Base-by-base conservation (phyloP, 306 rosid species). In the Mucuna pruriens region DNA sequence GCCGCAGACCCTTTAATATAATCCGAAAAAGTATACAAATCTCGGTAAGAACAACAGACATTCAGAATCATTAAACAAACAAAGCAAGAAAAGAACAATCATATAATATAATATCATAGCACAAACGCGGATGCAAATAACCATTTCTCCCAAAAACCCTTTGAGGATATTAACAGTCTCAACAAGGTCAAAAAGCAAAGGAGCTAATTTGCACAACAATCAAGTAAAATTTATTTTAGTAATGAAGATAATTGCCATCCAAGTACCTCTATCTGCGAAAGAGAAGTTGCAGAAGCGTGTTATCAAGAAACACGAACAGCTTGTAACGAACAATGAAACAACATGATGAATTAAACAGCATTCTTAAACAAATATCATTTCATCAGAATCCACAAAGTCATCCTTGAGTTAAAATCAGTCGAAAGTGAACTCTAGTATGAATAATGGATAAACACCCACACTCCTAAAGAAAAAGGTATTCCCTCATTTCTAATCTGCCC, bases 1-100 rank as follows among this genome's bases (percentile, higher is more conserved):
- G 84, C 67, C 3, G 80, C 40, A 5, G 90, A 74, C 42, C 90
- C 97, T 91, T 82, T 57, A 67, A 78, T 15, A 25, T 33, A 72
- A 70, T 71, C 33, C 31, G 10, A 80, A 80, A 57, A 58, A 68
- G 39, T 19, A 26, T 26, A 33, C 76, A 60, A 31, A 29, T 19
- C 48, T 20, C 69, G 9, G 33, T 52, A 15, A 61, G 64, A 49
- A 77, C 31, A 42, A 5, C 26, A 40, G 3, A 25, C 13, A 72
- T 23, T 52, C 34, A 40, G 10, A 58, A 25, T 6, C 39, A 31
- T 25, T 31, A n/a, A 29, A 64, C 71, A 36, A 64, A 31, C 42
- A 60, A n/a, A 54, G 5, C 0, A 46, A 60, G 7, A 49, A 45
- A 3, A 10, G 20, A 57, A 20, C 0, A 57, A 68, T 12, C 51